Base-by-base conservation (phyloP, 2,329 filamentous ascomycete species). In the Botryosphaeria agaves region DNA sequence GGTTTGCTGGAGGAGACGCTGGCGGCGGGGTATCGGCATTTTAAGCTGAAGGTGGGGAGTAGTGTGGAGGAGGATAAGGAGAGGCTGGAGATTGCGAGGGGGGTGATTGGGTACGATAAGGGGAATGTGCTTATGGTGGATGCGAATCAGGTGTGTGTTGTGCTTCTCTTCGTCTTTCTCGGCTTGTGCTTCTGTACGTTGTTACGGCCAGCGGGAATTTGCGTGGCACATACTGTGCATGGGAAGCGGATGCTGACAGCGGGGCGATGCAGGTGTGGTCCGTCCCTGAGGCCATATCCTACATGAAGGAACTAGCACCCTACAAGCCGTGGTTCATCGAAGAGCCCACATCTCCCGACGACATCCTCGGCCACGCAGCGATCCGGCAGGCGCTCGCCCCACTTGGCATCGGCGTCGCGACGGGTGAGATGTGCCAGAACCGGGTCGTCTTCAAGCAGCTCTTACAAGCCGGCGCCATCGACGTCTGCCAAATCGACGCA, bases 381-480 rank as follows among this genome's bases (percentile, higher is more conserved):
- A 74, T 92, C 44, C 73, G 80, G 30, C 76, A 87, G 37, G 83
- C 83, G 3, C 72, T 93, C 7, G 66, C 68, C 43, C 73, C 78
- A 0, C 62, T 72, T 47, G 70, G 69, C 34, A 82, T 93, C 43
- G 81, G 81, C 34, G 84, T 92, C 4, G 84, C 84, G 5, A 92
- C 84, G 0, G 84, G 84, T 38, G 84, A 93, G 60, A 91, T 92
- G 82, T 89, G 82, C 60, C 84, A 92, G 61, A 93, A 92, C 62
- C 74, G 84, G 23, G 80, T 92, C 40, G 72, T 92, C 45, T 92
- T 92, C 70, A 93, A 92, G 66, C 84, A 93, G 57, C 69, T 92
- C 36, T 68, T 93, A 30, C 70, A 76, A 49, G 63, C 72, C 2
- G 77, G 77, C 30, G 81, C 83, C 36, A 81, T 92, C 43, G 83